phyloP scores from a whole-genome alignment of 495 filamentous ascomycete species.

The Xylaria sp. region DNA sequence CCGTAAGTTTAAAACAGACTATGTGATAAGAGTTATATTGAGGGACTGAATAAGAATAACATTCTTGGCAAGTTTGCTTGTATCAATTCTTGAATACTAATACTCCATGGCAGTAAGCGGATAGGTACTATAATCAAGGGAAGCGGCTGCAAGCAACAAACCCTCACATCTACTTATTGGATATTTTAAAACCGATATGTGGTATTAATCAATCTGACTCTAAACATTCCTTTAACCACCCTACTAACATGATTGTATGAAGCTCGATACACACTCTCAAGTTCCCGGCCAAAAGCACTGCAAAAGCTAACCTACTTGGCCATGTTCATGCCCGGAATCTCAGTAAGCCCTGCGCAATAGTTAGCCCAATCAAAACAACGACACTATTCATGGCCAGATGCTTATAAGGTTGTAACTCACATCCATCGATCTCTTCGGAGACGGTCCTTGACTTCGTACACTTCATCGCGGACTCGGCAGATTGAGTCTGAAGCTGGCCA shows the following conservation, averaged over 20 bases:
- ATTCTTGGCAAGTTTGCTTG: background rate
- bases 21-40: background rate
- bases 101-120: too few relatives aligned
- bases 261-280: background rate
- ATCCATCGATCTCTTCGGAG: slow-evolving; percentile 52
- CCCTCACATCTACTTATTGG: too few relatives aligned
- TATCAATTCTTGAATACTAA: background rate
- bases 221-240: background rate
- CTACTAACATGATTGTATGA: background rate
- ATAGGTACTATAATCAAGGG: background rate
- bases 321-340: slow-evolving; percentile 38
- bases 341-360: slow-evolving; percentile 32
- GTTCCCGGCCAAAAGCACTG: background rate
- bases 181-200: background rate
- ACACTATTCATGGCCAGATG: background rate
- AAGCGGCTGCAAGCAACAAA: background rate
- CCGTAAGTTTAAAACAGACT: background rate
- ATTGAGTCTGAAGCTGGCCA: slow-evolving; percentile 44
- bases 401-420: slow-evolving; percentile 39
- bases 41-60: background rate
- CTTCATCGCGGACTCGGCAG: slow-evolving; percentile 43
- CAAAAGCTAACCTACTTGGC: slow-evolving; percentile 13
- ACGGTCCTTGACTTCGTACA: slow-evolving; percentile 50
- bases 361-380: slow-evolving; percentile 30
- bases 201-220: background rate